Percentiles rank a stretch among this genome's conserved stretches.
These are phyloP conservation scores for Sphagnum tenellum DNA, from an alignment of 225 moss, liverwort and hornwort genomes.

Conservation along the genomic window DNA sequence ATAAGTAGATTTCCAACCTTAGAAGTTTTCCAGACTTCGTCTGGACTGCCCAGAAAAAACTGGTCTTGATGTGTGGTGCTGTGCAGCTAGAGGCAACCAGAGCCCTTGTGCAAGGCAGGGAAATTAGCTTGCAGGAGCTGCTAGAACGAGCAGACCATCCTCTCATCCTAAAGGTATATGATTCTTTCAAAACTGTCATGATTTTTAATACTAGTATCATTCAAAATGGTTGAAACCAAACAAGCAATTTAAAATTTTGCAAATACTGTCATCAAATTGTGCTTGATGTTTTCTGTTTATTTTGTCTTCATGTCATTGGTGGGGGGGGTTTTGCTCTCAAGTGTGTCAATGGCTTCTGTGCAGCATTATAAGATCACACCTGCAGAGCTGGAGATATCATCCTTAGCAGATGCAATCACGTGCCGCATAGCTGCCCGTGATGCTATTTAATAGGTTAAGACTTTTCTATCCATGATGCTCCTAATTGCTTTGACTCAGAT, in stretches of 20 bases:
- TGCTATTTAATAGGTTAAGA: conserved; percentile 29
- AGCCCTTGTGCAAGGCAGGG: conserved; percentile 60
- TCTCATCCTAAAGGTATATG: conserved; percentile 66
- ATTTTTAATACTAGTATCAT: background rate
- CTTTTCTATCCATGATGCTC: too few relatives aligned
- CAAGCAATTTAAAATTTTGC: background rate
- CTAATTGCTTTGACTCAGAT: too few relatives aligned
- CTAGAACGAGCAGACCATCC: conserved; percentile 44
- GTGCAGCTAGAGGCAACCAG: conserved; percentile 56
- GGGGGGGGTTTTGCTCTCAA: background rate
- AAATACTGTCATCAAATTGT: background rate
- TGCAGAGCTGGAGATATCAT: conserved; percentile 60
- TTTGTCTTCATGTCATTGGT: background rate
- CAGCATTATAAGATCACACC: conserved; percentile 91
- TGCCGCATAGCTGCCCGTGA: conserved; percentile 88
- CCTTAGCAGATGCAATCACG: conserved; percentile 79
- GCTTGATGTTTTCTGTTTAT: background rate
- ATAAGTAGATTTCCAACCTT: too few relatives aligned
- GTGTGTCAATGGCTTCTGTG: conserved; percentile 7
- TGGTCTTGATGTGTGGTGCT: background rate
- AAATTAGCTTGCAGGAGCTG: conserved; percentile 65
- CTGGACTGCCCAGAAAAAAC: background rate
- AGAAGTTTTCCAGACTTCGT: too few relatives aligned
- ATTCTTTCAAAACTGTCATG: background rate
- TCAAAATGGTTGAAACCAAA: too few relatives aligned